A percentile compares a stretch with the other conserved stretches of the same genome.
These are phyloP conservation scores for Diplodia scrobiculata DNA, from an alignment of 2,329 filamentous ascomycete species.

Conservation along the genomic window DNA sequence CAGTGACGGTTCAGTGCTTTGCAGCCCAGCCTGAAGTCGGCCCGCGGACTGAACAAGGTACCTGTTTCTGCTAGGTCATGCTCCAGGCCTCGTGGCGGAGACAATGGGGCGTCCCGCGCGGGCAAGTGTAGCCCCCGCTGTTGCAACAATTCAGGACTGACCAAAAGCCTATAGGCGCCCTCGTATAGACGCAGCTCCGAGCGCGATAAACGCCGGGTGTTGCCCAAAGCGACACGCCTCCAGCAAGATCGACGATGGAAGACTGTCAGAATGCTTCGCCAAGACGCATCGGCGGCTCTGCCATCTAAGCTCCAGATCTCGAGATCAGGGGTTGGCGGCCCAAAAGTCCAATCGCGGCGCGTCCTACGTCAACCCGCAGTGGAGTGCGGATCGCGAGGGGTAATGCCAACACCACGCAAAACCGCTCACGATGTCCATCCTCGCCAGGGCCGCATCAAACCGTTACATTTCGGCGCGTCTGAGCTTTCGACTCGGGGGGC, in stretches of 20 bases:
- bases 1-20: background rate
- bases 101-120: background rate
- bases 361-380: constrained; percentile 6
- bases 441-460: background rate
- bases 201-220: background rate
- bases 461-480: background rate
- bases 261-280: background rate
- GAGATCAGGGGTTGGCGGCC: background rate
- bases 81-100: background rate
- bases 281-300: constrained; percentile 15
- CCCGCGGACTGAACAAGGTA: background rate
- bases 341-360: background rate
- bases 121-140: background rate
- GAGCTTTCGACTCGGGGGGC: background rate
- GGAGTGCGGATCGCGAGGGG: constrained; percentile 19
- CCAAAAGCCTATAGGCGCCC: background rate
- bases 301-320: constrained; percentile 19
- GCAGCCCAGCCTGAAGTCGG: background rate
- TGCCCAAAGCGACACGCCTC: background rate
- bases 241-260: background rate
- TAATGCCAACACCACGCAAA: constrained; percentile 26
- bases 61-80: constrained; percentile 1
- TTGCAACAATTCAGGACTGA: background rate
- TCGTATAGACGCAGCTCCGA: background rate
- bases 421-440: constrained; percentile 13